Evolutionary conservation across 345 rosid genomes (phyloP).

Genomic region (Rhodomyrtus tomentosa): DNA sequence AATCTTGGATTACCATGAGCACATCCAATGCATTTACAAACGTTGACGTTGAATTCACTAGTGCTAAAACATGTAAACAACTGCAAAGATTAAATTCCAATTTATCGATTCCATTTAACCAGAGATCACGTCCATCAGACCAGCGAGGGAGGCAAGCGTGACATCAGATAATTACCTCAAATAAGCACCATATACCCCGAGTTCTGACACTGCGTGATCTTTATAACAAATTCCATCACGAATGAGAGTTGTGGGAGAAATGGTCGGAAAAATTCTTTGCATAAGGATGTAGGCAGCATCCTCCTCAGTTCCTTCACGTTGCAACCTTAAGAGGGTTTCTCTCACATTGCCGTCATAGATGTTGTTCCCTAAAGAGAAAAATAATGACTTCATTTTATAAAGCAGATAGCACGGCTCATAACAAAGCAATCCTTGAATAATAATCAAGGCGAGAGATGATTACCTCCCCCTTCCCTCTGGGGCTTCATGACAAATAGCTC

Average conservation of each 20-base stretch:
- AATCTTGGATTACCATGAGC: neutral
- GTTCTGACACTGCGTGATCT: constrained; percentile 75
- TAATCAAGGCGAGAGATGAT: neutral
- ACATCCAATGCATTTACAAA: neutral
- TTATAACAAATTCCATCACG: constrained; percentile 67
- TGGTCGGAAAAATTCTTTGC: constrained; percentile 90
- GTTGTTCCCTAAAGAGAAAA: constrained; percentile 47
- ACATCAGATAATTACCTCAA: constrained; percentile 40
- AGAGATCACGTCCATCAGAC: neutral
- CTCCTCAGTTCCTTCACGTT: constrained; percentile 49
- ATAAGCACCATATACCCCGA: constrained; percentile 81
- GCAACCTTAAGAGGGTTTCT: constrained; percentile 57
- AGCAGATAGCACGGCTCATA: neutral
- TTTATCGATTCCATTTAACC: neutral
- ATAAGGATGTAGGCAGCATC: constrained; percentile 91
- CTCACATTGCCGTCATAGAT: constrained; percentile 78
- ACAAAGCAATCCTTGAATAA: neutral
- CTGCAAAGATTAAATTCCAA: neutral
- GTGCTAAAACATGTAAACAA: neutral
- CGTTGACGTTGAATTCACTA: neutral
- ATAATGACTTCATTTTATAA: neutral
- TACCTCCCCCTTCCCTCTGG: constrained; percentile 99
- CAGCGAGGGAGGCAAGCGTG: too few relatives aligned
- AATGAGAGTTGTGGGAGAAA: constrained; percentile 47
- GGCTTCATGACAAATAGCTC: constrained; percentile 88